These are phyloP conservation scores for Fistulinella prunicolor DNA, from an alignment of 768 basidiomycete genomes.

Conservation along the genomic window DNA sequence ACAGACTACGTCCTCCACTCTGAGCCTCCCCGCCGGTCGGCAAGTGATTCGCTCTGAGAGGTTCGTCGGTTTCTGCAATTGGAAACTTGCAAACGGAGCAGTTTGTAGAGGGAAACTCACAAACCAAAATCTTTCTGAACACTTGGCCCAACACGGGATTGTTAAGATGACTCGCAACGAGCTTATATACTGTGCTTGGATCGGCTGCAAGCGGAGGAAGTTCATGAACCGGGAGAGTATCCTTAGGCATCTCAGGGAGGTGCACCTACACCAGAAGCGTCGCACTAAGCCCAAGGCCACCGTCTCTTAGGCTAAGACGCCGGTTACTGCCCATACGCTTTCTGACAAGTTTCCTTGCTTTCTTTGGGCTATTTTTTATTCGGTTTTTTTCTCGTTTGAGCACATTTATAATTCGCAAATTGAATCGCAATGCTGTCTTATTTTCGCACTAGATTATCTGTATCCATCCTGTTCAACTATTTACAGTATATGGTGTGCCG, in stretches of 20 bases:
- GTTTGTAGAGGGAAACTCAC: slow-evolving; percentile 4
- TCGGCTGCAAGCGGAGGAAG: slow-evolving; percentile 1
- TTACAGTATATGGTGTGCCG: no score
- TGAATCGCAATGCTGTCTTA: no score
- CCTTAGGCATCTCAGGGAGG: slow-evolving; percentile 14
- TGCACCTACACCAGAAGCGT: slow-evolving; percentile 13
- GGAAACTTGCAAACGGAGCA: slow-evolving; percentile 1
- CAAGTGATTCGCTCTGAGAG: not conserved
- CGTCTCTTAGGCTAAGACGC: not conserved
- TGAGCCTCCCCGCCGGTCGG: not conserved
- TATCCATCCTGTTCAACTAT: no score
- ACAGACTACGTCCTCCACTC: not conserved
- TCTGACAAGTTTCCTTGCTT: no score
- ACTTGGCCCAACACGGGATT: slow-evolving; percentile 18
- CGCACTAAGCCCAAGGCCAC: not conserved
- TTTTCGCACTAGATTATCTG: no score
- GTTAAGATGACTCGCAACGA: not conserved
- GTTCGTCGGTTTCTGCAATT: not conserved
- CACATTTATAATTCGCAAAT: no score
- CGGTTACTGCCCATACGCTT: not conserved
- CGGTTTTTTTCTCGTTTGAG: no score
- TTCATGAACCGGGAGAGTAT: slow-evolving; percentile 22
- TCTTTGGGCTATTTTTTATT: no score
- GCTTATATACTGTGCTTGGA: slow-evolving; percentile 9
- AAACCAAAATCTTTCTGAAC: not conserved